Evolutionary conservation across 768 basidiomycete genomes (phyloP).

Genomic region (Amyloporia xantha): DNA sequence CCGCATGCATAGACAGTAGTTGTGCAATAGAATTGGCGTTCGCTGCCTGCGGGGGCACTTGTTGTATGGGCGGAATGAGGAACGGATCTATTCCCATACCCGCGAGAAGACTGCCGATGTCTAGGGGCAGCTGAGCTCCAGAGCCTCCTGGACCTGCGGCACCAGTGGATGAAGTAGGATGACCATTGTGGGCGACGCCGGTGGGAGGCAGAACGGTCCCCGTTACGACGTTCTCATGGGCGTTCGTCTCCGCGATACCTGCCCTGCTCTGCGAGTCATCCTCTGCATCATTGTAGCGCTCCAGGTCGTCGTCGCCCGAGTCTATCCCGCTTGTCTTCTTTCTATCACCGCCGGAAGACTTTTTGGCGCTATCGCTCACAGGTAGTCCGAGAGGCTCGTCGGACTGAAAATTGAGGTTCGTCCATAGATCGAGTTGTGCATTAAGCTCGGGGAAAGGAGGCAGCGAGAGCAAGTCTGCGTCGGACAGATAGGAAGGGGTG

Average conservation of each 20-base stretch:
- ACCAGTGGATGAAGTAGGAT: slow-evolving; percentile 27
- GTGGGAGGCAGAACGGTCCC: slow-evolving; percentile 35
- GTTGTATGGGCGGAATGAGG: slow-evolving; percentile 26
- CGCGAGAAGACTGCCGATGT: slow-evolving; percentile 31
- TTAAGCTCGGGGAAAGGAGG: slow-evolving; percentile 67
- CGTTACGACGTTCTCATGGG: slow-evolving; percentile 54
- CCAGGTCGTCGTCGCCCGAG: slow-evolving; percentile 18
- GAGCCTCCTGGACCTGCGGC: slow-evolving; percentile 25
- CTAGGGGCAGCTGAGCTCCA: slow-evolving; percentile 31
- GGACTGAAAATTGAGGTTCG: slow-evolving; percentile 70
- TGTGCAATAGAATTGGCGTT: slow-evolving; percentile 55
- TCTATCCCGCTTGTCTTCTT: slow-evolving; percentile 6
- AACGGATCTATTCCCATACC: slow-evolving; percentile 40
- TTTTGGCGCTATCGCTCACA: slow-evolving; percentile 29
- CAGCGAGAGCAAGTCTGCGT: slow-evolving; percentile 56
- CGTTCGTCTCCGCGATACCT: slow-evolving; percentile 41
- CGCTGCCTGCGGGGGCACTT: slow-evolving; percentile 24
- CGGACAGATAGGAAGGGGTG: slow-evolving; percentile 27
- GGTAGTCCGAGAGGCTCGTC: slow-evolving; percentile 54
- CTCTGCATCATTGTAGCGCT: slow-evolving; percentile 37
- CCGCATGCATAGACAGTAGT: slow-evolving; percentile 54
- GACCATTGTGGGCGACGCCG: slow-evolving; percentile 10
- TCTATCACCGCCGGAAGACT: slow-evolving; percentile 9
- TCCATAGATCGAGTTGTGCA: slow-evolving; percentile 80
- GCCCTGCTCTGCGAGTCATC: slow-evolving; percentile 30